Base-by-base conservation (phyloP, 2,329 filamentous ascomycete species). In the Ascocoryne sarcoides region DNA sequence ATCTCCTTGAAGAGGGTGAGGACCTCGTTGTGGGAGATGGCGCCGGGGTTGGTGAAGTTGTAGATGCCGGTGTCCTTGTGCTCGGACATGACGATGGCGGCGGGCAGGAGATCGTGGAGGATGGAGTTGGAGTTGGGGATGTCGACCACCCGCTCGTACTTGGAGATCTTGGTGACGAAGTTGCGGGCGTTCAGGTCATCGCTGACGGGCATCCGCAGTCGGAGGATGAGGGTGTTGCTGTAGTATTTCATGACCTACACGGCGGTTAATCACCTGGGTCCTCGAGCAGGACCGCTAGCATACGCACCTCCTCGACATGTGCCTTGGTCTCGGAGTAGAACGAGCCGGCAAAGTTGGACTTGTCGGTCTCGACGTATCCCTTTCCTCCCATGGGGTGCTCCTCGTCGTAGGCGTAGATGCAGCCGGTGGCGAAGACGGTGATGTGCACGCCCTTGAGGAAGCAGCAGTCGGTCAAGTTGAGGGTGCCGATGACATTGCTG, bases 1-100 rank as follows among this genome's bases (percentile, higher is more conserved):
- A 79, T 75, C 47, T 81, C 69, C 52, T 70, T 72, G 63, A 81
- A 82, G 31, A 83, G 63, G 2, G 62, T 51, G 29, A 83, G 65
- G 5, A 83, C 76, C 61, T 82, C 76, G 58, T 82, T 82, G 62
- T 82, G 78, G n/a, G 75, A 79, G 57, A 83, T 82, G 47, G 76
- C 74, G 10, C 78, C 79, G 0, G 79, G 79, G 62, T 82, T 83
- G 45, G 77, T 82, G 59, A 82, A 82, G 64, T 83, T 83, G 62
- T 77, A 81, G 49, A 83, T 65, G 14, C 79, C 79, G 1, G 69
- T 73, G 31, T 81, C 77, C 30, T 65, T 62, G 60, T 79, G 68
- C 58, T 80, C 73, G 19, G 77, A 72, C 48, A 82, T 62, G 33
- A 77, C 56, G 45, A 82, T 66, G 2, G 75, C 71, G 10, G 71